Conservation (phyloP, 2,329 filamentous ascomycete species). For the Rutstroemia sp. region DNA sequence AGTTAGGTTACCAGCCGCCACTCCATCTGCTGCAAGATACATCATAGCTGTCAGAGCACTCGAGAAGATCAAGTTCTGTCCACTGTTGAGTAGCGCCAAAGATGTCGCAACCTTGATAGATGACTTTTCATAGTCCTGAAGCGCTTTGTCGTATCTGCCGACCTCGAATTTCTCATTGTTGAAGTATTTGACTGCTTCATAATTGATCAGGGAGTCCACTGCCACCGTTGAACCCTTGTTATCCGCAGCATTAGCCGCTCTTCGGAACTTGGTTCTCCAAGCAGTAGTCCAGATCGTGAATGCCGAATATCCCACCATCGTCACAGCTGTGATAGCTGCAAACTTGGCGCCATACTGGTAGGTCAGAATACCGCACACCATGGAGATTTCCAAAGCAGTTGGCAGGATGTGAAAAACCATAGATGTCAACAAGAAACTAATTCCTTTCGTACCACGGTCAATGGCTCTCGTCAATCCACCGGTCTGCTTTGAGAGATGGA, state of each 20-base stretch:
- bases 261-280: constrained; percentile 94
- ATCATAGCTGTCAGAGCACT: constrained; percentile 93
- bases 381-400: constrained; percentile 84
- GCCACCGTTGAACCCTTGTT: constrained; percentile 93
- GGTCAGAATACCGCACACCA: constrained; percentile 94
- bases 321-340: constrained; percentile 79
- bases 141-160: constrained; percentile 76
- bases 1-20: constrained; percentile 72
- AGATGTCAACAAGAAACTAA: constrained; percentile 91
- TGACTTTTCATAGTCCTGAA: constrained; percentile 81
- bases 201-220: constrained; percentile 96
- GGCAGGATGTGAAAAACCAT: constrained; percentile 98
- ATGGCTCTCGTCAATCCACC: constrained; percentile 90
- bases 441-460: constrained; percentile 95
- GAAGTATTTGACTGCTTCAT: constrained; percentile 98
- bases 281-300: constrained; percentile 96
- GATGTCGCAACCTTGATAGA: constrained; percentile 97
- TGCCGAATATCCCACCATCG: constrained; percentile 91
- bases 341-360: constrained; percentile 93
- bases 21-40: constrained; percentile 89
- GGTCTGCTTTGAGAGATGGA: constrained; percentile 90
- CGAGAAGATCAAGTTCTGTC: constrained; percentile 96
- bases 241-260: constrained; percentile 91
- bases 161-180: constrained; percentile 98
- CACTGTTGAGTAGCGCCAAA: constrained; percentile 83